phyloP scores from a whole-genome alignment of 2,329 filamentous ascomycete genomes.

The Arthrobotrys conoides region DNA sequence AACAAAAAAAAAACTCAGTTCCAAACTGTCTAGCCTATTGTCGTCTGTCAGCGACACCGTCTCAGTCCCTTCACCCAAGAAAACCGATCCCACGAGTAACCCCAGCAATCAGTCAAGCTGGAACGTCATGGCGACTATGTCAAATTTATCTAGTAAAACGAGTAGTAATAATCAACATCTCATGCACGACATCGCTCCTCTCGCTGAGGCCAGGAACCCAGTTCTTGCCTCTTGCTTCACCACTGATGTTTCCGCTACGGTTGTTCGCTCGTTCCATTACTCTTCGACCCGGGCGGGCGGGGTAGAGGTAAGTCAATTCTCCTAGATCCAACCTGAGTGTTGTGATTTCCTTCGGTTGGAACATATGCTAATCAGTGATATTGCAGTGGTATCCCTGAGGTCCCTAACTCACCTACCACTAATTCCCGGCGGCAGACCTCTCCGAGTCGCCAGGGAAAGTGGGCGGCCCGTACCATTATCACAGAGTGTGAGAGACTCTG shows the following conservation, averaged over 20 bases:
- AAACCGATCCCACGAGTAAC: slow-evolving; percentile 58
- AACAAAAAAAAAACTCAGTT: slow-evolving; percentile 9
- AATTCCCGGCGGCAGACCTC: slow-evolving; percentile 68
- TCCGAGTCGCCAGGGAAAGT: slow-evolving; percentile 76
- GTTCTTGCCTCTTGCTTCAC: slow-evolving; percentile 93
- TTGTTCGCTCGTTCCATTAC: slow-evolving; percentile 89
- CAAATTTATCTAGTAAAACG: slow-evolving; percentile 77
- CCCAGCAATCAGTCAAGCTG: slow-evolving; percentile 58
- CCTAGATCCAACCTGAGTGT: slow-evolving; percentile 61
- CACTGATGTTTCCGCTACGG: slow-evolving; percentile 78
- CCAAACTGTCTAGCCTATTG: slow-evolving; percentile 20
- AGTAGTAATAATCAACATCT: slow-evolving; percentile 78
- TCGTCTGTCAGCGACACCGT: slow-evolving; percentile 57
- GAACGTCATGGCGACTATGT: slow-evolving; percentile 70
- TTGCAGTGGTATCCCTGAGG: slow-evolving; percentile 80
- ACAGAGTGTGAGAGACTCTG: slow-evolving; percentile 99
- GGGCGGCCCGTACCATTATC: slow-evolving; percentile 96
- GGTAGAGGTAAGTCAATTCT: slow-evolving; percentile 67
- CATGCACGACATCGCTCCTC: slow-evolving; percentile 73
- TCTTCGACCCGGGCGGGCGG: slow-evolving; percentile 91
- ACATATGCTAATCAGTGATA: slow-evolving; percentile 67
- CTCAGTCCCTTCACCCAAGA: slow-evolving; percentile 41
- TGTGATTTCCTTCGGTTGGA: slow-evolving; percentile 20
- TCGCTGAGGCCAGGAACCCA: slow-evolving; percentile 73
- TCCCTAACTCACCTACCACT: slow-evolving; percentile 67